Evolutionary conservation across 768 basidiomycete genomes (phyloP).

Genomic region (Auriscalpium orientale): DNA sequence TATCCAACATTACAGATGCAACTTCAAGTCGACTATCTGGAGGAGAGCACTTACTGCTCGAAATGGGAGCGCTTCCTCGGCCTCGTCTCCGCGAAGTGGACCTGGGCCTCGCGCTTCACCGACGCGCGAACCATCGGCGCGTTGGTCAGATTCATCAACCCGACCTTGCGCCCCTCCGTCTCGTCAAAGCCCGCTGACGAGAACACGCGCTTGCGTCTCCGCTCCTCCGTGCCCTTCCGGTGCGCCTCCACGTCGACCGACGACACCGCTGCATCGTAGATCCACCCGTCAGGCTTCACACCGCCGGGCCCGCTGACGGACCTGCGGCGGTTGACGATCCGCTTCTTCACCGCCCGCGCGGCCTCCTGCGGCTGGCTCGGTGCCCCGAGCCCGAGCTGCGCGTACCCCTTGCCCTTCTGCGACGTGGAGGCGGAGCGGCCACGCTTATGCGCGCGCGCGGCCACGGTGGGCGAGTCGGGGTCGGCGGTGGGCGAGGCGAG

Average conservation of each 20-base stretch:
- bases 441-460: not conserved
- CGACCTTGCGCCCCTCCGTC: constrained; percentile 2
- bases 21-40: too few relatives aligned
- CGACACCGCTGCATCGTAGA: constrained; percentile 11
- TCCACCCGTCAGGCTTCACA: constrained; percentile 10
- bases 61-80: not conserved
- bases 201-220: constrained; percentile 12
- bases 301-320: constrained; percentile 7
- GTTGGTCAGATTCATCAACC: not conserved
- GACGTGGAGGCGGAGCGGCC: not conserved
- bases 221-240: not conserved
- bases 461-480: too few relatives aligned
- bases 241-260: constrained; percentile 7
- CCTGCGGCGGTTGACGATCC: constrained; percentile 16
- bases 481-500: not conserved
- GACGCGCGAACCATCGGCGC: not conserved
- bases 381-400: not conserved
- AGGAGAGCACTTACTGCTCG: not conserved
- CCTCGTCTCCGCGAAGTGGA: not conserved
- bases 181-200: constrained; percentile 7
- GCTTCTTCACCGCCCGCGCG: constrained; percentile 12
- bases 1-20: too few relatives aligned
- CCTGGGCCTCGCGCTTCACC: not conserved
- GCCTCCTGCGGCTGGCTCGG: not conserved
- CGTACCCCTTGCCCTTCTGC: constrained; percentile 2